Base-by-base conservation (phyloP, 2,329 filamentous ascomycete genomes). In the Stagonosporopsis cucurbitacearum region DNA sequence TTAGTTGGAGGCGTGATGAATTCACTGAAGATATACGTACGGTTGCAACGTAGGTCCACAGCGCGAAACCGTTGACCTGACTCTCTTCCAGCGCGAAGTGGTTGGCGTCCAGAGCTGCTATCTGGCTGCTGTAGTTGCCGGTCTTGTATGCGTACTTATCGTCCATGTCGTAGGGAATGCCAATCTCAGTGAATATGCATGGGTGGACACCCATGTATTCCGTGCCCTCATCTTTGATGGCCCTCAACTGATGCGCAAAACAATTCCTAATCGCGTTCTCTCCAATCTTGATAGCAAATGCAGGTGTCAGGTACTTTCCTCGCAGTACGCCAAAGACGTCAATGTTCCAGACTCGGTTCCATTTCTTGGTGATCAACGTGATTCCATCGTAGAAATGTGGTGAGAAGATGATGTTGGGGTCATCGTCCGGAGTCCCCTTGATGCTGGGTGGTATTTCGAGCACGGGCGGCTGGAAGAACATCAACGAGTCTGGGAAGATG, bases 131-230 rank as follows among this genome's bases (percentile, higher is more conserved):
- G 76, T 96, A 99, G 75, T 99, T 91, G 7, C 96, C 95, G 6
- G 92, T 96, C 77, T 92, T 91, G 78, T 99, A 99, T 1, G 95
- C 95, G 69, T 95, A 83, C 76, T 96, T 93, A 63, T 96, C 88
- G 70, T 99, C 94, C 96, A 99, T 98, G 72, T 99, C 95, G 72
- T 96, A 99, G 0, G 95, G 95, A 55, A 99, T 97, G 7, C 95
- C 95, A 68, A 98, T 98, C 72, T 99, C 95, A 0, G 92, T 96
- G 74, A 97, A 86, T 4, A 99, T 78, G 65, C 92, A 92, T 0
- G 95, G 95, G 66, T 96, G 93, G 20, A 90, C 86, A 19, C 95
- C 95, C 81, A 92, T 91, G 56, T 92, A 87, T 51, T 96, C 89
- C n/a, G 89, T 78, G 0, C 94, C 96, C 76, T 99, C 95, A 63